Conservation (phyloP, 2,329 filamentous ascomycete genomes). For the Pseudophaeomoniella oleicola region DNA sequence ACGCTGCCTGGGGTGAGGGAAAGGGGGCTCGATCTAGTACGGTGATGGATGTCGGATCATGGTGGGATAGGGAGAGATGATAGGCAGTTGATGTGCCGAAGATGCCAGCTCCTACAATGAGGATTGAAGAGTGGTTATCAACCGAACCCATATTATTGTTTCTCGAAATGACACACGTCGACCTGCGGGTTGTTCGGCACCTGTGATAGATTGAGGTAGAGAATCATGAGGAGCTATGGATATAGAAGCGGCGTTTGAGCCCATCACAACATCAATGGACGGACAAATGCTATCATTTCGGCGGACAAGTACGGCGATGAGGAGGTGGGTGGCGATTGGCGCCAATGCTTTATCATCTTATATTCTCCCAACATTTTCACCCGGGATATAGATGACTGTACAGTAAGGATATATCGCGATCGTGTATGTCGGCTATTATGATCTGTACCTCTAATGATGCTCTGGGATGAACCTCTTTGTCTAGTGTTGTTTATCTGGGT, state of each 20-base stretch:
- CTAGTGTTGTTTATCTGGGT: too few relatives aligned
- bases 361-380: too few relatives aligned
- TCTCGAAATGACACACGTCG: too few relatives aligned
- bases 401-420: too few relatives aligned
- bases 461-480: too few relatives aligned
- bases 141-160: too few relatives aligned
- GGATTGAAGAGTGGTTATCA: conserved; percentile 10
- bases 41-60: conserved; percentile 34
- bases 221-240: background rate
- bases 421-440: too few relatives aligned
- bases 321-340: background rate
- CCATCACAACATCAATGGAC: background rate
- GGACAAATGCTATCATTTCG: background rate
- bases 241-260: background rate
- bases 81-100: conserved; percentile 55
- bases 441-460: too few relatives aligned
- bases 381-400: too few relatives aligned
- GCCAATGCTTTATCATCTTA: too few relatives aligned
- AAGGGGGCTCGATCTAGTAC: conserved; percentile 43
- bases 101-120: conserved; percentile 51
- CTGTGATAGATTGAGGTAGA: background rate
- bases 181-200: too few relatives aligned
- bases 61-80: conserved; percentile 39
- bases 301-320: background rate
- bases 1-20: conserved; percentile 42